Evolutionary conservation across 108 stramenopile species (phyloP), one percentile per base, ranked within the genome.

Genomic region (Pseudonitzschia multistriata): DNA sequence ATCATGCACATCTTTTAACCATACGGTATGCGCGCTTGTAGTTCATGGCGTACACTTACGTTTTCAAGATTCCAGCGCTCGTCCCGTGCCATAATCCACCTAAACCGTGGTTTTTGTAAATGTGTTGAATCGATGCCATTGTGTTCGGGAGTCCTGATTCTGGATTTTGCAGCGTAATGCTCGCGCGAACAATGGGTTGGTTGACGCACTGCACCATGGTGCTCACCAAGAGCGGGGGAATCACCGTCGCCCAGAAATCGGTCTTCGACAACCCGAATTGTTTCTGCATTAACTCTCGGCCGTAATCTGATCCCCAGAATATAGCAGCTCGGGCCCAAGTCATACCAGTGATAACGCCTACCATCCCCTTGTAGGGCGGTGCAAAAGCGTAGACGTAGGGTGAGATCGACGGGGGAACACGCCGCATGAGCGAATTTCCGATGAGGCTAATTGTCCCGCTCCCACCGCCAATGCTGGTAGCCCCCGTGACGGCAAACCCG

Each of bases 271-370:
- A 40, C 49, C 11, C 36, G n/a, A 35, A 50, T 62, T 34, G 62
- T 29, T 14, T 37, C 15, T 35, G 68, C 22, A 93, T 56, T 27
- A 70, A 19, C 24, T 78, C 73, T 67, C 87, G 89, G 3, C 94
- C 94, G 29, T 62, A 52, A 76, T 97, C 97, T 45, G 85, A 87
- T 25, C 96, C 95, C 67, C 85, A 96, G 70, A 97, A 97, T 34
- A 97, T 97, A 15, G 95, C 91, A 15, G 93, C 93, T 29, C 97
- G 68, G 5, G 97, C 97, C 96, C 96, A 97, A 7, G 94, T 94
- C 94, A 97, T 96, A 33, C 97, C 97, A 42, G 74, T 35, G 7
- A 96, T 77, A 0, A 88, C 89, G 3, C 92, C 96, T 0, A 74
- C 57, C 36, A 94, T 71, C 28, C 97, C 97, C 40, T 91, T 89